Base-by-base conservation (phyloP, 2,329 filamentous ascomycete genomes). In the Hymenoscyphus infarciens region DNA sequence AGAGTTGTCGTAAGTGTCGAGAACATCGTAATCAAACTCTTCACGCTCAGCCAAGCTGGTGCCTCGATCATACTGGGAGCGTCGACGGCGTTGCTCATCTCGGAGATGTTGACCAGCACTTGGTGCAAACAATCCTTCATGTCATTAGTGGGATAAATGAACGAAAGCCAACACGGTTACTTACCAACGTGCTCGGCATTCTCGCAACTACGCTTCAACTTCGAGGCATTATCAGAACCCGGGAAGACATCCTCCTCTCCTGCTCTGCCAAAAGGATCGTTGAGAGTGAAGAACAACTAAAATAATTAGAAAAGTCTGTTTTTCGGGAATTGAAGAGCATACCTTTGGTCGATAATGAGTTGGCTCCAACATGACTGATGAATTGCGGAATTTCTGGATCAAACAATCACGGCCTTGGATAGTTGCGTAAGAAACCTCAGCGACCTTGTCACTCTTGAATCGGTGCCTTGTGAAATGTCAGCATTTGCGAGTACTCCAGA, bases 361-460 rank as follows among this genome's bases (percentile, higher is more conserved):
- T 11, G 87, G 84, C 76, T 98, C 93, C 0, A 94, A 81, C 92
- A 98, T 97, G 33, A 99, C 92, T 0, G 92, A 94, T 45, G 92
- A 97, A 78, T 99, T 99, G 39, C 95, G 88, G 73, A 99, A 99
- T 74, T 98, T 97, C 75, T 96, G 90, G 6, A 97, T 86, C 0
- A 98, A 82, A 67, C 91, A 94, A 72, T 97, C 92, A 66, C 89
- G 89, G 55, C 95, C 95, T 79, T 99, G 95, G 64, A 97, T 94
- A 13, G 93, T 90, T 92, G 95, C 95, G 75, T 98, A 99, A 0
- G 93, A 97, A 54, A 98, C 86, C 75, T 96, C 91, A 0, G 91
- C 91, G 57, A 91, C 82, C 76, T 97, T 97, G 77, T 91, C 86
- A 42, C 88, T 91, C 71, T 89, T 89, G 78, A 90, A 93, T 67